phyloP scores from a whole-genome alignment of 1,284 basidiomycete species.

The Boletus mariae region DNA sequence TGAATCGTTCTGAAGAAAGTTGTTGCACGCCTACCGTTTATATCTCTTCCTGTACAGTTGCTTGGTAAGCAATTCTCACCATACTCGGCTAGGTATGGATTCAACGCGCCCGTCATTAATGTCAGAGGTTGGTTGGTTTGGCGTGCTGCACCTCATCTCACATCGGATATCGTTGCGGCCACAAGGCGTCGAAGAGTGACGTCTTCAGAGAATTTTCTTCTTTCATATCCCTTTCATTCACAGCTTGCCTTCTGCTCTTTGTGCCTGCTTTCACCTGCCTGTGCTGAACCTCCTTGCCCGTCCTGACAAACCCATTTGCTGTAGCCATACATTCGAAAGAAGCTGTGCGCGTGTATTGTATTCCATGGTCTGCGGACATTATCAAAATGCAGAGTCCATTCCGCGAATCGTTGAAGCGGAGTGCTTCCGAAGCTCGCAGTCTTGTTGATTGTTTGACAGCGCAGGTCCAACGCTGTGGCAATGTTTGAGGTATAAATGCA shows the following conservation, averaged over 20 bases:
- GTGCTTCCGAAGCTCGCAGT: slow-evolving; percentile 1
- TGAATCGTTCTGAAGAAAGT: slow-evolving; percentile 49
- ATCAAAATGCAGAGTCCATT: not conserved
- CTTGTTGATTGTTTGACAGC: slow-evolving; percentile 3
- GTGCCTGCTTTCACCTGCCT: not conserved
- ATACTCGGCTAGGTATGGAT: too few species aligned
- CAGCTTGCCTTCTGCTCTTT: not conserved
- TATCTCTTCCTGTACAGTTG: slow-evolving; percentile 3
- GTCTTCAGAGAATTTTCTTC: not conserved
- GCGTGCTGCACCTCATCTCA: not conserved
- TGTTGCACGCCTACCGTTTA: not conserved
- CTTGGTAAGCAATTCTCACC: slow-evolving; percentile 25
- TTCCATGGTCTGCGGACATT: slow-evolving; percentile 6
- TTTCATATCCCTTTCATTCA: slow-evolving; percentile 11
- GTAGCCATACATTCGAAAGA: not conserved
- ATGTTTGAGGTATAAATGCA: slow-evolving; percentile 20
- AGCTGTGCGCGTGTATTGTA: not conserved
- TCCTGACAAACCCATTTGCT: not conserved
- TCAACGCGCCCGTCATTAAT: too few species aligned
- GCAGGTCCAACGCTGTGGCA: slow-evolving; percentile 19
- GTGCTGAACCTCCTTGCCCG: too few species aligned
- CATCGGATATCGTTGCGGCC: too few species aligned
- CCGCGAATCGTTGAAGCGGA: slow-evolving; percentile 1
- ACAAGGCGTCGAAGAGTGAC: not conserved
- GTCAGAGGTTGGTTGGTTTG: too few species aligned